Evolutionary conservation across 1,284 basidiomycete genomes (phyloP).

Genomic region (Leccinum insolens): DNA sequence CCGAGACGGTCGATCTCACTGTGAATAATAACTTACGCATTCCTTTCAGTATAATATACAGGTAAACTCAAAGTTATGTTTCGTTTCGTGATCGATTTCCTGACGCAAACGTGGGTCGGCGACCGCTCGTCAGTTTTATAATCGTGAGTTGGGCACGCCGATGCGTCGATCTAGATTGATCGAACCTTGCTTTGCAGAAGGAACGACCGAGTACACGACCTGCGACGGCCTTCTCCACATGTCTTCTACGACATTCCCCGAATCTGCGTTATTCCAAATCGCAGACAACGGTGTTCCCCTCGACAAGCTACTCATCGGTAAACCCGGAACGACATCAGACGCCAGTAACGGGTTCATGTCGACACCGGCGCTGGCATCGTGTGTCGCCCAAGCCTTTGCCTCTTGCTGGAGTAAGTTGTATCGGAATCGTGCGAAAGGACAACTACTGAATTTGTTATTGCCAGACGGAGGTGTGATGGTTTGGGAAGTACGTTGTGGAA

Average conservation of each 20-base stretch:
- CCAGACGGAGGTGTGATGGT: conserved; percentile 10
- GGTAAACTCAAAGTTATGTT: conserved; percentile 20
- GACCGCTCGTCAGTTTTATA: conserved; percentile 50
- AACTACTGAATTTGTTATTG: neutral
- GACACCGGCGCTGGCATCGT: conserved; percentile 41
- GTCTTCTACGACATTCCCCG: neutral
- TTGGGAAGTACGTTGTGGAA: conserved; percentile 1
- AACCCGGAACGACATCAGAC: neutral
- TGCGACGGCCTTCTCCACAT: neutral
- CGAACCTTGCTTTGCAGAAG: neutral
- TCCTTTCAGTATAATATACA: conserved; percentile 43
- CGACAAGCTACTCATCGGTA: conserved; percentile 1
- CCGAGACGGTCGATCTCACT: neutral
- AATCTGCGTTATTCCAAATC: conserved; percentile 1
- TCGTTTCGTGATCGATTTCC: neutral
- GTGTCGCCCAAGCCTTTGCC: conserved; percentile 1
- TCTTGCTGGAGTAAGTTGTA: conserved; percentile 7
- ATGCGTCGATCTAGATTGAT: neutral
- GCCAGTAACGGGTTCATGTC: conserved; percentile 50
- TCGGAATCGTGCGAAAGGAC: neutral
- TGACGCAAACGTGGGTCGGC: neutral
- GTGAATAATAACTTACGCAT: neutral
- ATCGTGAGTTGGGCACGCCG: conserved; percentile 43
- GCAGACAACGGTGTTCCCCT: neutral
- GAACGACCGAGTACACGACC: neutral